A percentile compares a stretch with the other conserved stretches of the same genome.
Conservation (phyloP, 768 basidiomycete species). For the Ramaria rubella region DNA sequence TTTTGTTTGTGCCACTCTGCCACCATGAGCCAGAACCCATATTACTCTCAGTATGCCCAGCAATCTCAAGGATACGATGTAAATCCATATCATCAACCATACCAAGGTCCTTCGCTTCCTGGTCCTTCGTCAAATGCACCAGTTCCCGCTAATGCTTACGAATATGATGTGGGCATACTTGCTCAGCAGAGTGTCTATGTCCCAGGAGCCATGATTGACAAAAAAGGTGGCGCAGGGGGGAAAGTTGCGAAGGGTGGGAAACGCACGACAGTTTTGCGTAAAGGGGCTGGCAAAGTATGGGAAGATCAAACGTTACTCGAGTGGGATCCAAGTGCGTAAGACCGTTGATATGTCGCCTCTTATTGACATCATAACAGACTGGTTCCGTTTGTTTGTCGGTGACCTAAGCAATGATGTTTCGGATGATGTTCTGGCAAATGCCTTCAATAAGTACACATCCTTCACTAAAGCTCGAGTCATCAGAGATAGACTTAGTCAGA, state of each 20-base stretch:
- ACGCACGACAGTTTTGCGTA: conserved; percentile 86
- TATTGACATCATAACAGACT: conserved; percentile 46
- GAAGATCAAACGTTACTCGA: conserved; percentile 96
- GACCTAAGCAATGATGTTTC: conserved; percentile 98
- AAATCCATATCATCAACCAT: conserved; percentile 78
- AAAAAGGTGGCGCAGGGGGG: conserved; percentile 77
- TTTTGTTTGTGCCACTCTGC: neutral
- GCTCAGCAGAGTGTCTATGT: conserved; percentile 91
- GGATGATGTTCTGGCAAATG: conserved; percentile 87
- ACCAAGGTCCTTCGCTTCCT: conserved; percentile 64
- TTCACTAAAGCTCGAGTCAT: conserved; percentile 96
- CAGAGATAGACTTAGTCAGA: conserved; percentile 86
- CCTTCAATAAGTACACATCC: conserved; percentile 88
- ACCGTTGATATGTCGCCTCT: neutral
- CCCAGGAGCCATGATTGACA: conserved; percentile 85
- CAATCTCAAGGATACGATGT: conserved; percentile 44
- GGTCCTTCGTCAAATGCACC: conserved; percentile 70
- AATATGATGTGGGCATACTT: conserved; percentile 86
- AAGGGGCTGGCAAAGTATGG: conserved; percentile 96
- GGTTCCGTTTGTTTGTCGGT: conserved; percentile 97
- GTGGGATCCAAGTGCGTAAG: conserved; percentile 86
- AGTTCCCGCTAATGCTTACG: conserved; percentile 84
- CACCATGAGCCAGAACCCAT: conserved; percentile 13
- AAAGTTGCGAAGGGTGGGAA: conserved; percentile 88
- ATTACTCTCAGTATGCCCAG: conserved; percentile 14